Evolutionary conservation across 2,329 filamentous ascomycete genomes (phyloP).

Genomic region (Aurifilum marmelostoma): DNA sequence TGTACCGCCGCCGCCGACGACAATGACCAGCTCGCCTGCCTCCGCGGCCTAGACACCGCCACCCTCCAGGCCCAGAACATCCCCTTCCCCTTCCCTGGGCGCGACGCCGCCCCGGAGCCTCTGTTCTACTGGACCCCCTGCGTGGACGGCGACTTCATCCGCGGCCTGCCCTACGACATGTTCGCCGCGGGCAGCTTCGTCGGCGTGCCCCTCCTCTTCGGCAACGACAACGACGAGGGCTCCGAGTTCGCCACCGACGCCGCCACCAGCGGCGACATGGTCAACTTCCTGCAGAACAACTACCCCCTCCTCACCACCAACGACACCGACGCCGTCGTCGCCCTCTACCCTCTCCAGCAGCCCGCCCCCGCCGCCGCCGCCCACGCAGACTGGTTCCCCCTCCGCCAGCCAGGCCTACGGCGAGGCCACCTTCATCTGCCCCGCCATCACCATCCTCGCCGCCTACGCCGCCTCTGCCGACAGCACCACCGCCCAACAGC

Average conservation of each 20-base stretch:
- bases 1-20: conserved; percentile 40
- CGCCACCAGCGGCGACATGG: conserved; percentile 39
- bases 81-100: conserved; percentile 45
- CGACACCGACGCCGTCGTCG: conserved; percentile 42
- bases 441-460: conserved; percentile 44
- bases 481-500: conserved; percentile 8
- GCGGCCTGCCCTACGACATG: conserved; percentile 46
- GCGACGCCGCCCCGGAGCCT: conserved; percentile 37
- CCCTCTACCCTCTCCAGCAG: conserved; percentile 44
- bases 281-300: conserved; percentile 49
- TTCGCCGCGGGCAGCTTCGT: conserved; percentile 54
- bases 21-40: conserved; percentile 46
- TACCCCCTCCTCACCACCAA: conserved; percentile 47
- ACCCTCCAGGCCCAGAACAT: conserved; percentile 47
- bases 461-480: conserved; percentile 32
- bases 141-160: conserved; percentile 51
- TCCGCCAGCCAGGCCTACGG: conserved; percentile 47
- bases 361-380: conserved; percentile 37
- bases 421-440: conserved; percentile 51
- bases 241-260: conserved; percentile 48
- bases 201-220: conserved; percentile 57
- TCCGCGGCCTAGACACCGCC: conserved; percentile 42
- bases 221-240: conserved; percentile 52
- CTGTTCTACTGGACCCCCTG: conserved; percentile 57
- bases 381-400: conserved; percentile 50